Conservation (phyloP, 148 eudicot genomes). For the Rhododendron molle region DNA sequence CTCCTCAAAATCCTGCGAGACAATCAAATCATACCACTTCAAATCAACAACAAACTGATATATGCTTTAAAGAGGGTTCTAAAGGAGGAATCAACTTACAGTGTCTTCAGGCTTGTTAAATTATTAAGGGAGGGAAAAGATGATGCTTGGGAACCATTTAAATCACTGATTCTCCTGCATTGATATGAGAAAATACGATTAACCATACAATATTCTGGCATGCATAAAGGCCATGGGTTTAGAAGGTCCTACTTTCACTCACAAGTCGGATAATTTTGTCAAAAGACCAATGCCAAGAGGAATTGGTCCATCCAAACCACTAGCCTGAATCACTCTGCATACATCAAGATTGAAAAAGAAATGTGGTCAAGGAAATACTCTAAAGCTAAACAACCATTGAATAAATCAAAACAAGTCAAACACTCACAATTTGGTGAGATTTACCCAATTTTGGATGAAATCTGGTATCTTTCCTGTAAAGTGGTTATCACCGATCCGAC, state of each 20-base stretch:
- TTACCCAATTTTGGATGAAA: too few relatives aligned
- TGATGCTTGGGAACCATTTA: conserved; percentile 13
- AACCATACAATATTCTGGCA: background rate
- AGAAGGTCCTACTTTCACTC: conserved; percentile 10
- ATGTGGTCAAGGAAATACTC: too few relatives aligned
- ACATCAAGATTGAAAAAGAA: too few relatives aligned
- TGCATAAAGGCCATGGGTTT: background rate
- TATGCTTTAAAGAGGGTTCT: background rate
- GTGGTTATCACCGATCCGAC: too few relatives aligned
- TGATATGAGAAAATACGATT: background rate
- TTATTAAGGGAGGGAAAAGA: conserved; percentile 18
- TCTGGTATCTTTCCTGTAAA: too few relatives aligned
- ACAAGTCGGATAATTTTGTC: conserved; percentile 28
- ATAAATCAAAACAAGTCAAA: too few relatives aligned
- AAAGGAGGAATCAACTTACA: conserved; percentile 10
- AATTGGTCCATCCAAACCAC: conserved; percentile 39
- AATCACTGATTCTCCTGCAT: conserved; percentile 39
- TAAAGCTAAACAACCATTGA: too few relatives aligned
- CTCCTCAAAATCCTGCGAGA: conserved; percentile 24
- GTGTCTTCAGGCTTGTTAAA: background rate
- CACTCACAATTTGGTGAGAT: too few relatives aligned
- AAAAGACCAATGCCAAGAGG: conserved; percentile 28
- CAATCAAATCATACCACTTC: background rate
- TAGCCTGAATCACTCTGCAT: conserved; percentile 20
- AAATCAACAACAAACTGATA: background rate